Conservation (phyloP, 441 rosid genomes). For the Viola pubescens region DNA sequence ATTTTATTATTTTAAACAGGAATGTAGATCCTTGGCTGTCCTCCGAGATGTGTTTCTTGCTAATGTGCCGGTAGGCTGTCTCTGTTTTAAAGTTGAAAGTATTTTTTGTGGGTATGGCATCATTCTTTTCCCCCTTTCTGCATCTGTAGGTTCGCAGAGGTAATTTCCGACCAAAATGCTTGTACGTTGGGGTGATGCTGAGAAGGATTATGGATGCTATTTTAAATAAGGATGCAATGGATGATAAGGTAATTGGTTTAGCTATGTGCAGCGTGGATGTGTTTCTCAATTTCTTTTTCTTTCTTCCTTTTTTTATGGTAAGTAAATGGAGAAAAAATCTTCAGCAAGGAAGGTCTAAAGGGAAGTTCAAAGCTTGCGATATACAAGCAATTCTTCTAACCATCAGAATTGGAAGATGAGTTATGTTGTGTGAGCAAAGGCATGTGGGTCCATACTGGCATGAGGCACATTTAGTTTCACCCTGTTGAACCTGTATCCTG, state of each 20-base stretch:
- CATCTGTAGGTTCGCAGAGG: constrained; percentile 41
- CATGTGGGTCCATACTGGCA: too few relatives aligned
- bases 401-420: not conserved
- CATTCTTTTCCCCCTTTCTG: constrained; percentile 12
- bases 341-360: too few relatives aligned
- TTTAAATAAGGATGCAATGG: constrained; percentile 91
- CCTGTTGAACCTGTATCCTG: too few relatives aligned
- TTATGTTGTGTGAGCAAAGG: too few relatives aligned
- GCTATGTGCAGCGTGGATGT: not conserved
- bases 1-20: constrained; percentile 36
- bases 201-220: constrained; percentile 95
- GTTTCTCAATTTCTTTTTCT: not conserved
- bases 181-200: constrained; percentile 94
- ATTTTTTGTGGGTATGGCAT: constrained; percentile 10
- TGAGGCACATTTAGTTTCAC: too few relatives aligned
- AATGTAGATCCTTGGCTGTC: constrained; percentile 50
- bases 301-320: not conserved
- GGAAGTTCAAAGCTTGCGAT: not conserved
- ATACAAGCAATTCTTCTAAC: not conserved
- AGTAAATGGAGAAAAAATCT: not conserved
- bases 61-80: constrained; percentile 68
- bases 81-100: constrained; percentile 3
- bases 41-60: constrained; percentile 85
- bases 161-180: constrained; percentile 84
- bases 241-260: constrained; percentile 72